Conservation (phyloP, 2,329 filamentous ascomycete genomes). For the Cercospora sojina region DNA sequence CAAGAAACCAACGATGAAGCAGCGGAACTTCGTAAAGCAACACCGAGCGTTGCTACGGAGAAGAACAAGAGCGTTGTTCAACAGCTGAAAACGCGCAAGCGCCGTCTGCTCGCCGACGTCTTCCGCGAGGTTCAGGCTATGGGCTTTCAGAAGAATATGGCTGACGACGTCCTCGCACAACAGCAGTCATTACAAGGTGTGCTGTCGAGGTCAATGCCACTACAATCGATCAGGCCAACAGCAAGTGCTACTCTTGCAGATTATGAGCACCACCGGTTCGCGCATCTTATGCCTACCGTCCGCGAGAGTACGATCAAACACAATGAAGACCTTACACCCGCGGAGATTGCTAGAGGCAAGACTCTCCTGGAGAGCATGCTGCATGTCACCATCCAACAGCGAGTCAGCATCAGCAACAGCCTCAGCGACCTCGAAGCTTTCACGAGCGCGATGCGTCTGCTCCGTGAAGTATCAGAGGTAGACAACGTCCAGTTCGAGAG, state of each 20-base stretch:
- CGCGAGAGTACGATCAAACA: constrained; percentile 69
- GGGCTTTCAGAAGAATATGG: constrained; percentile 83
- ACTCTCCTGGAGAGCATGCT: constrained; percentile 87
- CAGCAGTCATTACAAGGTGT: constrained; percentile 71
- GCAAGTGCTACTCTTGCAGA: constrained; percentile 49
- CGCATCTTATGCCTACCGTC: constrained; percentile 70
- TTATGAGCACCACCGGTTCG: constrained; percentile 73
- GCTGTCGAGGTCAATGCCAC: constrained; percentile 55
- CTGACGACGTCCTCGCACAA: constrained; percentile 67
- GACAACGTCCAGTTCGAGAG: background rate
- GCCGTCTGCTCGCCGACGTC: constrained; percentile 85
- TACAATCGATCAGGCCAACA: constrained; percentile 30
- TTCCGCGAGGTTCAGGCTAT: constrained; percentile 80
- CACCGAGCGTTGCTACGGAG: constrained; percentile 75
- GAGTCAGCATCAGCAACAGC: constrained; percentile 9
- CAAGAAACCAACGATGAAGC: constrained; percentile 65
- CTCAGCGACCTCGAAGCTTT: constrained; percentile 8
- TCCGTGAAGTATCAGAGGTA: constrained; percentile 13
- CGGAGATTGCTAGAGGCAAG: constrained; percentile 74
- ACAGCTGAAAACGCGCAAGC: constrained; percentile 86
- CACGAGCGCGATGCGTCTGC: constrained; percentile 12
- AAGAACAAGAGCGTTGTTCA: constrained; percentile 83
- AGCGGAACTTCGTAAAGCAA: constrained; percentile 75
- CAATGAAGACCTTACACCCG: constrained; percentile 78
- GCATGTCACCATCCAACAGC: constrained; percentile 41